Evolutionary conservation across 192 early-diverging fungal species (phyloP).

Genomic region (Mortierella hygrophila): DNA sequence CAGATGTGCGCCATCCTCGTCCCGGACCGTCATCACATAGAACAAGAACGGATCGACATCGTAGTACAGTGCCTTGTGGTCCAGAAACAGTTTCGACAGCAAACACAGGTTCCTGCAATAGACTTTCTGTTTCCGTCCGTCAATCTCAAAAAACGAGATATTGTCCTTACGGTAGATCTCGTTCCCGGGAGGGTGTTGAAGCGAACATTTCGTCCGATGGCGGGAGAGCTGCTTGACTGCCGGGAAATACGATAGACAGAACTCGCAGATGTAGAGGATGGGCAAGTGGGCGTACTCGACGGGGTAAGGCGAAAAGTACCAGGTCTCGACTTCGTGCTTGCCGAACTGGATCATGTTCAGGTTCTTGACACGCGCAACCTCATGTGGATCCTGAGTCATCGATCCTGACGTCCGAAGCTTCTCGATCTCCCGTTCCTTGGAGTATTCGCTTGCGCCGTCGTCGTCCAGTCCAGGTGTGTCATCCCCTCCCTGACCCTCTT

Average conservation of each 20-base stretch:
- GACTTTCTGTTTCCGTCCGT: slow-evolving; percentile 91
- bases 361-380: slow-evolving; percentile 96
- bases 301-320: slow-evolving; percentile 99
- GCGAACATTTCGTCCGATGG: slow-evolving; percentile 88
- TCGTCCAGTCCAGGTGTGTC: slow-evolving; percentile 18
- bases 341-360: slow-evolving; percentile 95
- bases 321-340: slow-evolving; percentile 91
- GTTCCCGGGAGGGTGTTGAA: slow-evolving; percentile 98
- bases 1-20: slow-evolving; percentile 89
- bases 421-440: slow-evolving; percentile 97
- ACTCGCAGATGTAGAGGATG: slow-evolving; percentile 95
- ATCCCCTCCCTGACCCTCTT: slow-evolving; percentile 35
- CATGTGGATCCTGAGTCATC: slow-evolving; percentile 97
- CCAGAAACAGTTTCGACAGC: slow-evolving; percentile 96
- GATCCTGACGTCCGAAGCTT: slow-evolving; percentile 92
- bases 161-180: slow-evolving; percentile 96
- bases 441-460: slow-evolving; percentile 66
- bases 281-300: slow-evolving; percentile 83
- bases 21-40: slow-evolving; percentile 93
- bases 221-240: slow-evolving; percentile 80
- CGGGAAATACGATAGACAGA: slow-evolving; percentile 89
- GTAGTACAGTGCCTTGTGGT: slow-evolving; percentile 99
- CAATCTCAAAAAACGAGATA: slow-evolving; percentile 98
- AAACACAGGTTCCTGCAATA: slow-evolving; percentile 98
- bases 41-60: slow-evolving; percentile 99